A percentile compares a stretch with the other conserved stretches of the same genome.
Evolutionary conservation across 2,329 filamentous ascomycete species (phyloP).

Genomic region (Scortechinia acanthostroma): DNA sequence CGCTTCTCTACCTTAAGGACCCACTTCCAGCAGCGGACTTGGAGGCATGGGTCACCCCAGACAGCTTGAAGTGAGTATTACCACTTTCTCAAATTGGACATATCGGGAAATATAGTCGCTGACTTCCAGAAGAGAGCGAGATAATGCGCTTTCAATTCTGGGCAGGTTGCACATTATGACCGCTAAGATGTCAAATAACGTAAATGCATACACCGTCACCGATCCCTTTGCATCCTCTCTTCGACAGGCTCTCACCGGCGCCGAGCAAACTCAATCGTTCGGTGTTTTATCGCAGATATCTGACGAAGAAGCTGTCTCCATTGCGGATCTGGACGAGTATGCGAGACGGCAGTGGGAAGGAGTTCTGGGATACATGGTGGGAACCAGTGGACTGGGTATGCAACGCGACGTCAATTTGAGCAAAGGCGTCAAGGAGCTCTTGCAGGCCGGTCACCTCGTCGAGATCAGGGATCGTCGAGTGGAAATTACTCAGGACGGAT

Average conservation of each 20-base stretch:
- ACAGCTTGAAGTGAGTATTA: conserved; percentile 38
- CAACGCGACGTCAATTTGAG: conserved; percentile 29
- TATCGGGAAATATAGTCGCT: background rate
- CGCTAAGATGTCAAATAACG: conserved; percentile 34
- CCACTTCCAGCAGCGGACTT: conserved; percentile 56
- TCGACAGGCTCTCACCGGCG: conserved; percentile 60
- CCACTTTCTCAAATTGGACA: background rate
- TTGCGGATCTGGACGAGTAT: conserved; percentile 56
- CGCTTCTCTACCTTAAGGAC: conserved; percentile 62
- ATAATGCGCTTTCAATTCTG: conserved; percentile 57
- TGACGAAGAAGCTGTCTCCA: conserved; percentile 35
- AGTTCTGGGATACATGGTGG: conserved; percentile 69
- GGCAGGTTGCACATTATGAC: conserved; percentile 61
- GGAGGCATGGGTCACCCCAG: conserved; percentile 61
- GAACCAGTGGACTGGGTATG: conserved; percentile 34
- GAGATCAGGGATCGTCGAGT: conserved; percentile 26
- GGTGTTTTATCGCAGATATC: conserved; percentile 53
- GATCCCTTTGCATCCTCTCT: conserved; percentile 58
- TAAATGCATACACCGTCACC: conserved; percentile 48
- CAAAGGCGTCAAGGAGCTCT: conserved; percentile 52
- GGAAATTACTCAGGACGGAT: conserved; percentile 64
- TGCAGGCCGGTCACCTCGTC: conserved; percentile 58
- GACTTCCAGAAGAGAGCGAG: conserved; percentile 40
- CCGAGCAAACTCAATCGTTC: conserved; percentile 60
- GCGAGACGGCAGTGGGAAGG: conserved; percentile 66